Conservation (phyloP, 345 rosid species). For the Xanthoceras sorbifolium region DNA sequence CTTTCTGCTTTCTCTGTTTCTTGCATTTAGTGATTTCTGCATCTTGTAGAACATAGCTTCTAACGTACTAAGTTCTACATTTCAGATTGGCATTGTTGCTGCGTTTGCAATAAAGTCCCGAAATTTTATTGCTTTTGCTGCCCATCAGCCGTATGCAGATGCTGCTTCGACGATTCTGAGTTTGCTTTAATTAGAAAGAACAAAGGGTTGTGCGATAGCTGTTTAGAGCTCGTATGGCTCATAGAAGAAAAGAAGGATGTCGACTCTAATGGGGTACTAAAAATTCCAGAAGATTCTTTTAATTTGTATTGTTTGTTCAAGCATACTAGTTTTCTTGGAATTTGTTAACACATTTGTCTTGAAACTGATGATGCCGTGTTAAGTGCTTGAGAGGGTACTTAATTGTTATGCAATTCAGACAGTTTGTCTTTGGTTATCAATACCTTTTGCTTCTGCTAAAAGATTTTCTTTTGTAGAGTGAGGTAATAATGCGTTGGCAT, state of each 20-base stretch:
- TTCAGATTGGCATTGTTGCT: conserved; percentile 58
- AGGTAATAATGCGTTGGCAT: not conserved
- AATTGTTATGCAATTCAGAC: not conserved
- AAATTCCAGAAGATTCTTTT: not conserved
- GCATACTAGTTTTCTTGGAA: not conserved
- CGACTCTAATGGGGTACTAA: conserved; percentile 38
- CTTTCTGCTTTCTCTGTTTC: not conserved
- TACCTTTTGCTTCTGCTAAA: not conserved
- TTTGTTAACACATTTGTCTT: not conserved
- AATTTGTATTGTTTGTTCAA: not conserved
- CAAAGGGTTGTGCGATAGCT: conserved; percentile 43
- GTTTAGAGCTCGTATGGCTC: conserved; percentile 40
- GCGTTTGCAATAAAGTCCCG: conserved; percentile 39
- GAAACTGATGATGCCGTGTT: not conserved
- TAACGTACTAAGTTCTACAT: conserved; percentile 11
- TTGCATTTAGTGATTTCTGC: not conserved
- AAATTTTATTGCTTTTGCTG: conserved; percentile 55
- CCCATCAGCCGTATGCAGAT: conserved; percentile 48
- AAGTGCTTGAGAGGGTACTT: not conserved
- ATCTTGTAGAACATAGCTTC: not conserved
- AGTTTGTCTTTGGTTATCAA: not conserved
- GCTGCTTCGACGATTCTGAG: conserved; percentile 34
- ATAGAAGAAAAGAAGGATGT: conserved; percentile 44
- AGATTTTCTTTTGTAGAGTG: not conserved
- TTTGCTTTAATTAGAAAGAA: conserved; percentile 33